Base-by-base conservation (phyloP, 805 yeast species). In the Pichia exigua region DNA sequence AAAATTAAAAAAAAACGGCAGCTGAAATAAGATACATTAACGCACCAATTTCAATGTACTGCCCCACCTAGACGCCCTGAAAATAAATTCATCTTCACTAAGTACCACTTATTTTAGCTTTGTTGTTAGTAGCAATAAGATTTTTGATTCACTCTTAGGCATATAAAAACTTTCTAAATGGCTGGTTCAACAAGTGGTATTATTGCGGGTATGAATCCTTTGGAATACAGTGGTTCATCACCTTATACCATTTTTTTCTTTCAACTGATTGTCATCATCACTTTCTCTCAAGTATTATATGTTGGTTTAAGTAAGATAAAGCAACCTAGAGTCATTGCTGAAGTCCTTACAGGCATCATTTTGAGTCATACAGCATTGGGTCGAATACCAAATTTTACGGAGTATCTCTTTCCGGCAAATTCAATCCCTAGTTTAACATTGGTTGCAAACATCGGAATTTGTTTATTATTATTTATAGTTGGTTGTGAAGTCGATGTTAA, bases 311-410 rank as follows among this genome's bases (percentile, higher is more conserved):
- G 80, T 12, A 75, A 66, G 55, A 63, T 87, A 43, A 81, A 79
- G 57, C 94, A 87, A 63, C 95, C 95, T 0, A 73, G 82, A 53
- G 95, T 87, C 43, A 86, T 87, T 53, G 87, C 91, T 8, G 95
- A 87, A 61, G 94, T 87, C 46, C 72, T 87, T 11, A 74, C 89
- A 0, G 95, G 95, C 28, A 82, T 87, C 46, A 60, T 87, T 1
- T 66, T 87, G 47, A 92, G 94, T 0, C 92, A 92, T 1, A 73
- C 89, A 0, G 94, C 78, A 1, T 65, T 87, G 68, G 94, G 94
- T 5, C 79, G 74, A 44, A 78, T 85, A 35, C 89, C 90, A 0
- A 71, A 78, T 51, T 87, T 84, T 67, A 80, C 89, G 4, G 61
- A 61, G 0, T 79, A 75, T 4, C 80, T 87, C 38, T 87, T 87